These are phyloP conservation scores for Fusarium metavorans DNA, from an alignment of 2,329 filamentous ascomycete species.

Conservation along the genomic window DNA sequence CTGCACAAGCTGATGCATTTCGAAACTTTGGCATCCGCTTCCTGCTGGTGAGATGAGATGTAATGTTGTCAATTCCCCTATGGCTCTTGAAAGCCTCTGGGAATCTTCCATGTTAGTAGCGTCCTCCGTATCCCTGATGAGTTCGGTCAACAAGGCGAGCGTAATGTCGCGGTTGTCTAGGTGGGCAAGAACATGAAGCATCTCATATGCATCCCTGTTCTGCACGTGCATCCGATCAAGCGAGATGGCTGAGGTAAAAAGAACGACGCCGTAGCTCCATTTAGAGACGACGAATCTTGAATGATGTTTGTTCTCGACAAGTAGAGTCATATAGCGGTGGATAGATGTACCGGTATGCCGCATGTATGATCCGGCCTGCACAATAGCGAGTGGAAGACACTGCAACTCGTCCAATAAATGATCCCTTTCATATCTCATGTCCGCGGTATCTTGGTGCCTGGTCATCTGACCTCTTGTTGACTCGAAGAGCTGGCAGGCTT, in stretches of 20 bases:
- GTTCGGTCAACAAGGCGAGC: background rate
- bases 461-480: background rate
- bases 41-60: background rate
- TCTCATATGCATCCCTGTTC: background rate
- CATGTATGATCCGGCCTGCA: background rate
- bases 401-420: background rate
- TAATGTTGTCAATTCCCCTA: background rate
- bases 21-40: background rate
- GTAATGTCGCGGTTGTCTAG: background rate
- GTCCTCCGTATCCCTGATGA: background rate
- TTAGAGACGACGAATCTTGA: background rate
- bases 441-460: background rate
- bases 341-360: background rate
- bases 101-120: background rate
- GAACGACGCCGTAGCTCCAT: background rate
- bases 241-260: background rate
- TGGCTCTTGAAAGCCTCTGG: background rate
- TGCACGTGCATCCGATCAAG: background rate
- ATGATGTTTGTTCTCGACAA: background rate
- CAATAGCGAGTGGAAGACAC: background rate
- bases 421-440: background rate
- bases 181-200: background rate
- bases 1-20: background rate
- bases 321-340: too few species aligned
- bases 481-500: background rate